Evolutionary conservation across 2,329 filamentous ascomycete species (phyloP), one percentile per base, ranked within the genome.

Genomic region (Monosporascus sp.): DNA sequence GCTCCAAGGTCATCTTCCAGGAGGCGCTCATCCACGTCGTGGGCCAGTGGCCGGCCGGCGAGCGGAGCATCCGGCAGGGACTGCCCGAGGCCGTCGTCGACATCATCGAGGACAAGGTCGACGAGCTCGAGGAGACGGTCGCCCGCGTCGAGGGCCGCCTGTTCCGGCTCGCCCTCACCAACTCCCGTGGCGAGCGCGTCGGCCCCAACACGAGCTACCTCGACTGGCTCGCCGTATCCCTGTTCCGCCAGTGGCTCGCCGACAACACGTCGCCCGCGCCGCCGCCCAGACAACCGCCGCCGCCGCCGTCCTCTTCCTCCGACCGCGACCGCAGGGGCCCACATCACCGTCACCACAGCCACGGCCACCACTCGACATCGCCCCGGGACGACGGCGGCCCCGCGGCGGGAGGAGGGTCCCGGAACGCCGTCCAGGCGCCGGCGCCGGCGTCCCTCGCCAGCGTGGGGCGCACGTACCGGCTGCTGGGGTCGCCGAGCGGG

Each of bases 1-100:
- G 89, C 45, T 92, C 87, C 64, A 88, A 88, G 60, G 86, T 92
- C 60, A 91, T 92, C 50, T 92, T 91, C 64, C 84, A 88, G 59
- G 88, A 97, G 74, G 91, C 92, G 0, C 78, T 97, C 48, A 89
- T 96, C 50, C 93, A 97, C 65, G 91, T 97, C 0, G 92, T 97
- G 0, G 93, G 93, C 3, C 90, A 96, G 68, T 97, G 93, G 93
- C 92, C 93, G 0, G 77, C 83, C 0, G 91, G 88, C 17, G 83
- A 91, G 62, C 82, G 87, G 26, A 89, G 89, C 62, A 81, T 97
- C 37, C 85, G 89, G 53, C 79, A 82, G 55, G 78, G 87, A 31
- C 78, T 96, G 41, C 89, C 92, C 0, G 82, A 87, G 26, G 70
- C 81, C 0, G 90, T 97, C 0, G 77, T 97, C 9, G 91, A 97